phyloP scores from a whole-genome alignment of 306 rosid genomes.

The Astragalus membranaceus region DNA sequence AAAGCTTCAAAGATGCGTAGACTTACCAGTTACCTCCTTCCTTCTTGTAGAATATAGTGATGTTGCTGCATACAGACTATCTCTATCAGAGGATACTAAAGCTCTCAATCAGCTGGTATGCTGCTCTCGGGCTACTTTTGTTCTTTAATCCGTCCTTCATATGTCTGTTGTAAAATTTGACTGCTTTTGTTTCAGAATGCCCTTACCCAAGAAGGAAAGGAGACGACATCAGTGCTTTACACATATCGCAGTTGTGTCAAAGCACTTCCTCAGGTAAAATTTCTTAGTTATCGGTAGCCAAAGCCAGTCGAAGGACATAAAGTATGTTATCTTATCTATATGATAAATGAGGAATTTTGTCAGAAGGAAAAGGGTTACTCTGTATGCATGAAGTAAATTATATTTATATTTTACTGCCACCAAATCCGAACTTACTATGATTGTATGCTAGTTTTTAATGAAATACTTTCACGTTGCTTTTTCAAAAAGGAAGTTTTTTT shows the following conservation, averaged over 20 bases:
- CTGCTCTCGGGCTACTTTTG: slow-evolving; percentile 10
- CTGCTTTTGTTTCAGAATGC: slow-evolving; percentile 47
- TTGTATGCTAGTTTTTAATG: neutral
- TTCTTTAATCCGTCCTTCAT: neutral
- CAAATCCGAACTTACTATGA: neutral
- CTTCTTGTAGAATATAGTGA: slow-evolving; percentile 71
- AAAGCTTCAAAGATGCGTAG: neutral
- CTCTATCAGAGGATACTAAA: slow-evolving; percentile 96
- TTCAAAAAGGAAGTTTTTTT: neutral
- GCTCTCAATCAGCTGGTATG: slow-evolving; percentile 94
- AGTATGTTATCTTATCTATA: neutral
- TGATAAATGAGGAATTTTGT: neutral
- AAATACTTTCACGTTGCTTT: neutral
- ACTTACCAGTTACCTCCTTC: neutral
- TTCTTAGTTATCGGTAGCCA: neutral
- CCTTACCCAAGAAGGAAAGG: slow-evolving; percentile 90
- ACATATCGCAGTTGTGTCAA: slow-evolving; percentile 96
- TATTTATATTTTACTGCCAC: neutral
- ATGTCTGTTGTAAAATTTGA: neutral
- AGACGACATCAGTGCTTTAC: slow-evolving; percentile 92
- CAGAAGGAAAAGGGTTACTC: slow-evolving; percentile 2
- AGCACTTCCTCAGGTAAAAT: slow-evolving; percentile 94
- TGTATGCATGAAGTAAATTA: slow-evolving; percentile 1
- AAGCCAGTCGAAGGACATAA: neutral
- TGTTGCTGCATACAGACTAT: slow-evolving; percentile 83